Conservation (phyloP, 2,329 filamentous ascomycete genomes). For the Didymellaceae sp. region DNA sequence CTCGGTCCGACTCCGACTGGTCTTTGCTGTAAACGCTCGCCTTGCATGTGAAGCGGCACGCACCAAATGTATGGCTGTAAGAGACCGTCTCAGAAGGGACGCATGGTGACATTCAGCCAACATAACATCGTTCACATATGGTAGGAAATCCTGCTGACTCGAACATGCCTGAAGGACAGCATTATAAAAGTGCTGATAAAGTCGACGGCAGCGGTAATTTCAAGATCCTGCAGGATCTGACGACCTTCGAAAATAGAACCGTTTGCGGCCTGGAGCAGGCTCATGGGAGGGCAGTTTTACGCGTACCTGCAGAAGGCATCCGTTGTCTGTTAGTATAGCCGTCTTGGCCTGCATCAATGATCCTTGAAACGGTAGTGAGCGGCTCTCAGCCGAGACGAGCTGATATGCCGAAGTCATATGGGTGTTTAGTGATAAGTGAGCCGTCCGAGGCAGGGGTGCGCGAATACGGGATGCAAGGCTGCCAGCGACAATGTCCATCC, state of each 20-base stretch:
- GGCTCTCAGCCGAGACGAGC: conserved; percentile 31
- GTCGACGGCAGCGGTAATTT: conserved; percentile 11
- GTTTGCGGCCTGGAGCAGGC: conserved; percentile 9
- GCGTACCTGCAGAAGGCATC: conserved; percentile 38
- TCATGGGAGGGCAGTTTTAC: conserved; percentile 16
- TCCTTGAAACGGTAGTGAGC: conserved; percentile 25
- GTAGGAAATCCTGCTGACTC: not conserved
- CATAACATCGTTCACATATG: not conserved
- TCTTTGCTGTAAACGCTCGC: conserved; percentile 3
- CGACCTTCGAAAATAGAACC: conserved; percentile 12
- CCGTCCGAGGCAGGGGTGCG: conserved; percentile 14
- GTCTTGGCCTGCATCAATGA: conserved; percentile 23
- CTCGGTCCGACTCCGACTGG: conserved; percentile 15
- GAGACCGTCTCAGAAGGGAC: conserved; percentile 6
- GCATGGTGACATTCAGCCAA: not conserved
- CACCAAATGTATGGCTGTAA: not conserved
- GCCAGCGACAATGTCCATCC: conserved; percentile 8
- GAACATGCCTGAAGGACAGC: not conserved
- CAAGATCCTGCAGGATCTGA: conserved; percentile 7
- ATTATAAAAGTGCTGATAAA: conserved; percentile 7
- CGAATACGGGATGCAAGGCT: conserved; percentile 17
- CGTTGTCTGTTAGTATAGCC: conserved; percentile 24
- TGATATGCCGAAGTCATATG: conserved; percentile 29
- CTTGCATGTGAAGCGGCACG: conserved; percentile 12
- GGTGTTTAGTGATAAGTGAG: conserved; percentile 22